Conservation (phyloP, 139 green algal species). For the Asterochloris sp. region DNA sequence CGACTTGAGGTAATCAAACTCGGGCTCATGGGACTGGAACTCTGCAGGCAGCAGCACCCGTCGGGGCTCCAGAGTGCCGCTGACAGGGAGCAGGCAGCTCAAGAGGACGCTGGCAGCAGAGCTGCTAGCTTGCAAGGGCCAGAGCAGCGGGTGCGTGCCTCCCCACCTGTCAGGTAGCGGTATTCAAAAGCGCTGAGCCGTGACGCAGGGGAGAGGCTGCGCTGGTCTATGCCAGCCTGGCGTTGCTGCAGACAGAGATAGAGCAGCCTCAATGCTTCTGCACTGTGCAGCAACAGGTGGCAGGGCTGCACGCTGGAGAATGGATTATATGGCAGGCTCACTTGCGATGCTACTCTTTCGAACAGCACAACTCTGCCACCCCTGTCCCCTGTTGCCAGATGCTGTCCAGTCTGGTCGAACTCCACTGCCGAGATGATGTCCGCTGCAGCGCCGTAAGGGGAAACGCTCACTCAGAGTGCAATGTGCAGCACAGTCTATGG, state of each 20-base stretch:
- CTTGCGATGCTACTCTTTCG: slow-evolving; percentile 68
- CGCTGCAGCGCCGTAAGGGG: slow-evolving; percentile 56
- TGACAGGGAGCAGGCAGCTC: no score
- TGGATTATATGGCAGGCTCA: not conserved
- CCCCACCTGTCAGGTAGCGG: slow-evolving; percentile 80
- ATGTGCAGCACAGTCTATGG: no score
- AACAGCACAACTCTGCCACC: slow-evolving; percentile 97
- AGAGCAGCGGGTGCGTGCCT: no score
- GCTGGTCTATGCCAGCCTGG: slow-evolving; percentile 42
- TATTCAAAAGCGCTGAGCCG: slow-evolving; percentile 70
- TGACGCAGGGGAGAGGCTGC: slow-evolving; percentile 20
- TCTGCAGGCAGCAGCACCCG: slow-evolving; percentile 38
- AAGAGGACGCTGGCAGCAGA: no score
- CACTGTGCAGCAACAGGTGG: slow-evolving; percentile 22
- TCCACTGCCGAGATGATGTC: slow-evolving; percentile 99
- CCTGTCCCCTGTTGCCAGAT: slow-evolving; percentile 94
- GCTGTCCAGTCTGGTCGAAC: slow-evolving; percentile 89
- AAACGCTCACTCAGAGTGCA: not conserved
- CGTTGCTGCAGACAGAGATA: not conserved
- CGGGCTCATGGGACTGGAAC: slow-evolving; percentile 98
- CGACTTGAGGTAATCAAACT: slow-evolving; percentile 99
- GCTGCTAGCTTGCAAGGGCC: no score
- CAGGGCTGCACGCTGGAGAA: slow-evolving; percentile 1
- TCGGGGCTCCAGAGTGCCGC: no score
- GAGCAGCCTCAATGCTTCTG: not conserved